Evolutionary conservation across 345 rosid species (phyloP).

Genomic region (Salix exigua): DNA sequence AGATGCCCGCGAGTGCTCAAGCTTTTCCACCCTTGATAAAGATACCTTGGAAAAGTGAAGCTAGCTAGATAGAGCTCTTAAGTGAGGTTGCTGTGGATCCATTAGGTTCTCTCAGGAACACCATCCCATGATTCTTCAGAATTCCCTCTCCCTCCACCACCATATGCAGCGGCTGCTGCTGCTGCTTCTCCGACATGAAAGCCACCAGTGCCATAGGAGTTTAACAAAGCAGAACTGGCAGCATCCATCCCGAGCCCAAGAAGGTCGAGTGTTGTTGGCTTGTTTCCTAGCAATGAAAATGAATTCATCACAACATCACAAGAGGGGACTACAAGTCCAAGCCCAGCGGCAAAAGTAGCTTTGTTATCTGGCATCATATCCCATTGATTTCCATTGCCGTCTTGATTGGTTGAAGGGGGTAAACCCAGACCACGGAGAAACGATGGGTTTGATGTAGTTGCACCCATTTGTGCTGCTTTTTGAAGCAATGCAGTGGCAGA

Average conservation of each 20-base stretch:
- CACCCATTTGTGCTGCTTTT: constrained; percentile 92
- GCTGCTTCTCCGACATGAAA: constrained; percentile 33
- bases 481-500: constrained; percentile 97
- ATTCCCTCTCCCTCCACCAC: constrained; percentile 21
- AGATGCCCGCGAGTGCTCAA: neutral
- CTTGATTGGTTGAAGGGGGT: constrained; percentile 25
- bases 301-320: constrained; percentile 35
- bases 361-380: constrained; percentile 30
- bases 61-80: constrained; percentile 4
- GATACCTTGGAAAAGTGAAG: constrained; percentile 1
- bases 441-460: constrained; percentile 49
- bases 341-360: constrained; percentile 21
- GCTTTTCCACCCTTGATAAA: constrained; percentile 9
- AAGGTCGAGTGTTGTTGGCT: constrained; percentile 62
- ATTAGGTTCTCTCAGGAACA: constrained; percentile 23
- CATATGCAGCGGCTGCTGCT: constrained; percentile 23
- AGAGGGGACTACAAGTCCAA: constrained; percentile 40
- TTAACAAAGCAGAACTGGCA: constrained; percentile 44
- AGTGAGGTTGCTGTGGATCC: constrained; percentile 17
- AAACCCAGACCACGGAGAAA: constrained; percentile 52
- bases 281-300: constrained; percentile 39
- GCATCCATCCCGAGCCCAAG: constrained; percentile 57
- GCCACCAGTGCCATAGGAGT: constrained; percentile 35
- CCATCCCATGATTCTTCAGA: constrained; percentile 42
- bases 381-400: constrained; percentile 18